phyloP scores from a whole-genome alignment of 208 protist species.

The Trypanosoma boissoni region DNA sequence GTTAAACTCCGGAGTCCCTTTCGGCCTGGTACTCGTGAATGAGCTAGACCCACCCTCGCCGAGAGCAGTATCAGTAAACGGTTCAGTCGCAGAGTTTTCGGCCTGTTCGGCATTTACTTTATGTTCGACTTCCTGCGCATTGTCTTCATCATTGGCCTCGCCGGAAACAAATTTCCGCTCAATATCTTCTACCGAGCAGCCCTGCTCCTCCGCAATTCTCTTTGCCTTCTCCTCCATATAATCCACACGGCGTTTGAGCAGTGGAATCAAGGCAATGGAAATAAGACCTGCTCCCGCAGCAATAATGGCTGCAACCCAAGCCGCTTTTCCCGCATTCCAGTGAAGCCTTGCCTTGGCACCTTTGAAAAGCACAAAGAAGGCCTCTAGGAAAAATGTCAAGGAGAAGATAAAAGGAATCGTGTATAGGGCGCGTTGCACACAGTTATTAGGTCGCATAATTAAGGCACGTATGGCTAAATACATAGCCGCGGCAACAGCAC shows the following conservation, averaged over 20 bases:
- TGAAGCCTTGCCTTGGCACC: slow-evolving; percentile 55
- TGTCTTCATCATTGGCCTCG: not conserved
- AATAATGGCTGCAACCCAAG: slow-evolving; percentile 58
- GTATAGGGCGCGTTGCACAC: slow-evolving; percentile 47
- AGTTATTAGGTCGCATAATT: slow-evolving; percentile 59
- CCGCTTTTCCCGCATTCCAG: slow-evolving; percentile 44
- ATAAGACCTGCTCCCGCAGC: slow-evolving; percentile 38
- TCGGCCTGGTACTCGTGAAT: slow-evolving; percentile 4
- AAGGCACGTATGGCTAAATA: slow-evolving; percentile 45
- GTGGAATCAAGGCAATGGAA: slow-evolving; percentile 50
- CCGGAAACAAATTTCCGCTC: slow-evolving; percentile 16
- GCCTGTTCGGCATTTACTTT: not conserved
- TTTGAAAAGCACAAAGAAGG: slow-evolving; percentile 80
- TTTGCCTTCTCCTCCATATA: slow-evolving; percentile 26
- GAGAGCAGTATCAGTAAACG: slow-evolving; percentile 7
- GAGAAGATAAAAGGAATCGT: slow-evolving; percentile 58
- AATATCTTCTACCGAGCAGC: not conserved
- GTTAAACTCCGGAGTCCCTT: slow-evolving; percentile 12
- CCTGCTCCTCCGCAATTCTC: slow-evolving; percentile 24
- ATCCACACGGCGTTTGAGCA: slow-evolving; percentile 50
- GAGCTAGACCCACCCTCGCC: slow-evolving; percentile 8
- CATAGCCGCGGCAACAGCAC: slow-evolving; percentile 48
- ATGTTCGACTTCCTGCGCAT: not conserved
- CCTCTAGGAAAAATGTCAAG: slow-evolving; percentile 74
- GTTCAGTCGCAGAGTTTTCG: not conserved